Percentiles rank a stretch among this genome's conserved stretches.
phyloP scores from a whole-genome alignment of 192 early-diverging fungal species.

The Coemansia sp. region DNA sequence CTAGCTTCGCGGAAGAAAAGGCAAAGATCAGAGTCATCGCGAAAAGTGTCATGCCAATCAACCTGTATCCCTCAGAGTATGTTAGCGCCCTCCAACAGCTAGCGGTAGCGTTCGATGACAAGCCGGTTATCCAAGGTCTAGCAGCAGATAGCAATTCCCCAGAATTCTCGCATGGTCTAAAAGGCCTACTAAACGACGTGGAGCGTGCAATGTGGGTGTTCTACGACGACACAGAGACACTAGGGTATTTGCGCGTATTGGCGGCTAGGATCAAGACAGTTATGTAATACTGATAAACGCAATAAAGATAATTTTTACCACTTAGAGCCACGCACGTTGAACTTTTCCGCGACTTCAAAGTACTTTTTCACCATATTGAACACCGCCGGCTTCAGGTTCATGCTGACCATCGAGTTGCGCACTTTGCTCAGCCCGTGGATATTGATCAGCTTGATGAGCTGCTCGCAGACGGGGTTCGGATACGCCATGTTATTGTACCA shows the following conservation, averaged over 20 bases:
- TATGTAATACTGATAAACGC: slow-evolving; percentile 1
- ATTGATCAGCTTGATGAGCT: slow-evolving; percentile 81
- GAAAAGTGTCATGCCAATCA: neutral
- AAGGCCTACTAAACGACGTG: slow-evolving; percentile 16
- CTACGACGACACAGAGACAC: slow-evolving; percentile 23
- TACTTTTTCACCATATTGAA: slow-evolving; percentile 73
- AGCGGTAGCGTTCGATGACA: slow-evolving; percentile 8
- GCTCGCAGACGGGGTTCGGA: slow-evolving; percentile 82
- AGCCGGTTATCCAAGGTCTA: neutral
- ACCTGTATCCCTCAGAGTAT: neutral
- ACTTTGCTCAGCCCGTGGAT: slow-evolving; percentile 91
- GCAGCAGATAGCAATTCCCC: neutral
- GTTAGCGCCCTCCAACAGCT: slow-evolving; percentile 17
- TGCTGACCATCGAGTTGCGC: slow-evolving; percentile 82
- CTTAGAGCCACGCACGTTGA: slow-evolving; percentile 67
- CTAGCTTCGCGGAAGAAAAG: neutral
- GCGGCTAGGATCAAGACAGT: slow-evolving; percentile 12
- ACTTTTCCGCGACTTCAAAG: slow-evolving; percentile 67
- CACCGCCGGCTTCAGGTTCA: slow-evolving; percentile 79
- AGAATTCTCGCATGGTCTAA: slow-evolving; percentile 17
- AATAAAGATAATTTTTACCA: slow-evolving; percentile 48
- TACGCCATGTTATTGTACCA: slow-evolving; percentile 92
- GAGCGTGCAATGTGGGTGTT: slow-evolving; percentile 28
- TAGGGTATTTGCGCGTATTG: slow-evolving; percentile 8
- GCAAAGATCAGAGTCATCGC: slow-evolving; percentile 3